These are phyloP conservation scores for Pythium guiyangense DNA, from an alignment of 352 stramenopile genomes.

Conservation along the genomic window DNA sequence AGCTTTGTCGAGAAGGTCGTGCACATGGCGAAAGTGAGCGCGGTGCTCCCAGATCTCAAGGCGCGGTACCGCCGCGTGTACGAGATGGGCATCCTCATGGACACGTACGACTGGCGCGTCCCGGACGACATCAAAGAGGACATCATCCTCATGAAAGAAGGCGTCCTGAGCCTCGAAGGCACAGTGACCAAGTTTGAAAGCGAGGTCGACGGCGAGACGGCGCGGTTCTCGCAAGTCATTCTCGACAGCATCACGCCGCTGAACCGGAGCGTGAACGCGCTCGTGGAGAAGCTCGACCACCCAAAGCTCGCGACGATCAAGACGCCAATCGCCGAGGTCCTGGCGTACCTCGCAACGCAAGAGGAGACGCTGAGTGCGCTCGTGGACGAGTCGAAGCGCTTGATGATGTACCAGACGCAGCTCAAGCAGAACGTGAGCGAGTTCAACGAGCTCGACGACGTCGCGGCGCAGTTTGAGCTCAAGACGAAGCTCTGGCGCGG, in stretches of 20 bases:
- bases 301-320: constrained; percentile 73
- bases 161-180: constrained; percentile 86
- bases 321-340: constrained; percentile 65
- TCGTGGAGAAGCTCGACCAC: constrained; percentile 85
- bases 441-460: constrained; percentile 87
- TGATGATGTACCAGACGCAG: constrained; percentile 87
- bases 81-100: constrained; percentile 89
- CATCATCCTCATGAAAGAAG: constrained; percentile 93
- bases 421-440: constrained; percentile 87
- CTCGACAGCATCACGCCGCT: constrained; percentile 82
- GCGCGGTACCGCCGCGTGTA: constrained; percentile 71
- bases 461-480: constrained; percentile 79
- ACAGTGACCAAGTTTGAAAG: constrained; percentile 88
- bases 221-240: constrained; percentile 88
- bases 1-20: constrained; percentile 87
- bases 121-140: constrained; percentile 91
- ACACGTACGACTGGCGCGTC: constrained; percentile 89
- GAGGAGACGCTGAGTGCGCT: constrained; percentile 68
- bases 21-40: constrained; percentile 76
- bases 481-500: constrained; percentile 91
- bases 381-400: constrained; percentile 76
- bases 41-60: constrained; percentile 65
- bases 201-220: constrained; percentile 89
- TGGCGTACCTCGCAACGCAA: constrained; percentile 70
- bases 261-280: constrained; percentile 54